phyloP scores from a whole-genome alignment of 371 early-diverging fungal genomes.

The Mortierella sp. region DNA sequence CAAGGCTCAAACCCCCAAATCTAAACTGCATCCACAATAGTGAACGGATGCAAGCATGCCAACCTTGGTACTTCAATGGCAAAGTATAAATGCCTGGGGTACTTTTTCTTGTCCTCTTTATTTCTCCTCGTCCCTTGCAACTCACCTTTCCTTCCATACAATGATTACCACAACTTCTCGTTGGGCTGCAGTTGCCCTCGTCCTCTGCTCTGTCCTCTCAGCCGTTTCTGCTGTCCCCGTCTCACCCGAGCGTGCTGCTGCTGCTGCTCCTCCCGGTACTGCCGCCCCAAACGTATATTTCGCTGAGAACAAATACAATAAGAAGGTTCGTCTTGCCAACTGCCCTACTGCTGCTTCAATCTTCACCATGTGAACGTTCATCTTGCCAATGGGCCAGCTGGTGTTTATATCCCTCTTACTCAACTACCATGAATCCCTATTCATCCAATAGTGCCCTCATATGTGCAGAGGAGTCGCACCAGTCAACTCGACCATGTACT shows the following conservation, averaged over 20 bases:
- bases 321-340: constrained; percentile 3
- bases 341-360: background rate
- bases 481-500: constrained; percentile 21
- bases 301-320: background rate
- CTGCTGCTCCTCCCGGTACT: too few relatives aligned
- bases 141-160: background rate
- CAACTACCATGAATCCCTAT: background rate
- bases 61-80: background rate
- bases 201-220: constrained; percentile 17
- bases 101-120: background rate
- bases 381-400: background rate
- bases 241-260: background rate
- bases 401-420: background rate
- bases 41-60: background rate
- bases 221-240: constrained; percentile 12
- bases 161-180: background rate
- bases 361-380: background rate
- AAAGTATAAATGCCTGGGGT: background rate
- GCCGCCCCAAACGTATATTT: background rate
- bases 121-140: background rate
- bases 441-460: constrained; percentile 6
- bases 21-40: background rate
- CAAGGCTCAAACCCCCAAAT: background rate
- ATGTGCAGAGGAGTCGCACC: constrained; percentile 29
- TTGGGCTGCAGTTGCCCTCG: background rate